Percentiles rank a stretch among this genome's conserved stretches.
phyloP scores from a whole-genome alignment of 768 basidiomycete species.

The Kwoniella mangroviensis region DNA sequence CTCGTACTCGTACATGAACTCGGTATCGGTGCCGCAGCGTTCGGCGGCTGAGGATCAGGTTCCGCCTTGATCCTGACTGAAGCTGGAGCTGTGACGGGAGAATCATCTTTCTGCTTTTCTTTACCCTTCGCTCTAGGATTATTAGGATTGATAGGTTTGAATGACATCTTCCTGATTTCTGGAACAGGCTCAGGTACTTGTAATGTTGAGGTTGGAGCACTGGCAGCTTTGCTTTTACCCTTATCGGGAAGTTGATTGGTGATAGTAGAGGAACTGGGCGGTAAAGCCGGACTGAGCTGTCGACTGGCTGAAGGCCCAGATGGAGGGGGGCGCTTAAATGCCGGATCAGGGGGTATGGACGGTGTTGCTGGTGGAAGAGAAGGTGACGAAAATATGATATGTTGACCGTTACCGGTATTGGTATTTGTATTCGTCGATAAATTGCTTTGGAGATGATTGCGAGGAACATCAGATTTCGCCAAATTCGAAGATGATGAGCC shows the following conservation, averaged over 20 bases:
- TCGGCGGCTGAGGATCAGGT: not conserved
- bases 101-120: constrained; percentile 1
- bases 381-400: not conserved
- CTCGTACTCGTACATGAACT: not conserved
- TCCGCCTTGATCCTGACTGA: not conserved
- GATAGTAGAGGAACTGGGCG: not conserved
- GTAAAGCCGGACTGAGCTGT: not conserved
- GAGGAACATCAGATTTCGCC: not conserved
- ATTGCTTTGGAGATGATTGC: not conserved
- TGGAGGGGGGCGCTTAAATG: not conserved
- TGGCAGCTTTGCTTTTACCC: not conserved
- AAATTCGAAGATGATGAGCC: not conserved
- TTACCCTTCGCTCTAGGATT: constrained; percentile 10
- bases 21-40: not conserved
- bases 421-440: too few relatives aligned
- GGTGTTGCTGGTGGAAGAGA: not conserved
- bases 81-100: not conserved
- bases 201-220: not conserved
- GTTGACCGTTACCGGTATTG: not conserved
- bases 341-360: not conserved
- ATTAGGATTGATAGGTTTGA: constrained; percentile 21
- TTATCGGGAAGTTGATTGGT: not conserved
- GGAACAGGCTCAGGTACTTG: not conserved
- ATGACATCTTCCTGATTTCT: constrained; percentile 21
- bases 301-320: not conserved